Evolutionary conservation across 805 yeast genomes (phyloP), one percentile per base, ranked within the genome.

Genomic region (Yamadazyma akitaensis): DNA sequence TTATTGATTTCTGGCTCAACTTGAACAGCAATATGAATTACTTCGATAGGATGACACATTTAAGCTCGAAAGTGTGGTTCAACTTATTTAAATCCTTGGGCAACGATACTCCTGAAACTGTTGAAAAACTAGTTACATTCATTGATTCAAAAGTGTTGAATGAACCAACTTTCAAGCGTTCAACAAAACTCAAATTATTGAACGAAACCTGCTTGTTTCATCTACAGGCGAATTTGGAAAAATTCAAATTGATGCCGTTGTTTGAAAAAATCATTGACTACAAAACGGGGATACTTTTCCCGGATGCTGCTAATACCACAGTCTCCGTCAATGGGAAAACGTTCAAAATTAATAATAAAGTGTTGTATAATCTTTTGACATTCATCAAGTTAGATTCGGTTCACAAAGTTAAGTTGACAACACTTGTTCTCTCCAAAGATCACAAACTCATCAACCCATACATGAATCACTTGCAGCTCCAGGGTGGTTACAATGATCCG

Each of bases 361-460:
- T 85, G 25, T 64, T 88, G 3, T 82, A 80, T 55, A 76, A 82
- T 2, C 63, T 88, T 5, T 59, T 90, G 18, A 80, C 81, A 7
- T 68, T 73, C 26, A 70, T 91, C 56, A 88, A 85, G 55, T 83
- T 95, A 88, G 90, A 86, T 51, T 84, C 86, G 51, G 76, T 75
- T 16, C 49, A 66, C 24, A 96, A 89, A 55, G 67, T 83, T 46
- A 75, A 76, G 12, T 70, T 85, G 14, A 76, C 75, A 0, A 56
- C 81, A 7, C 59, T 64, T 11, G 74, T 86, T 14, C 67, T 92
- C 33, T 50, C 63, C 3, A 59, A 68, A 31, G 71, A 80, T 35
- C 86, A 88, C 2, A 97, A 90, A 56, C 68, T 92, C 18, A 73
- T 87, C 1, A 82, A 88, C 1, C 86, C 90, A 1, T 91, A 85